A percentile compares a stretch with the other conserved stretches of the same genome.
These are phyloP conservation scores for Trichophyton equinum DNA, from an alignment of 2,329 filamentous ascomycete species.

Conservation along the genomic window DNA sequence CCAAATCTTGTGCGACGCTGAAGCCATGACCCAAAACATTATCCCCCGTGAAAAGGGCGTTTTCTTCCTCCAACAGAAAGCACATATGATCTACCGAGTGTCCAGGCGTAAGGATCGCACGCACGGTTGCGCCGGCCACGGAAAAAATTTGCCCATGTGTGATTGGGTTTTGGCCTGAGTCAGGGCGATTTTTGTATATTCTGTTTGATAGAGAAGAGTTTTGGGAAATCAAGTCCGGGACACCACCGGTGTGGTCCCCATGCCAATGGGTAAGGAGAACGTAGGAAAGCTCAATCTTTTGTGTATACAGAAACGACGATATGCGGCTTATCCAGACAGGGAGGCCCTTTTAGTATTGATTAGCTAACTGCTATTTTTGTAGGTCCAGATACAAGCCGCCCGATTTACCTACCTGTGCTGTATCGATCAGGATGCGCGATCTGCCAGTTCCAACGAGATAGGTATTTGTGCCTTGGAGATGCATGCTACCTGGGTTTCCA, in stretches of 20 bases:
- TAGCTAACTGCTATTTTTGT: not conserved
- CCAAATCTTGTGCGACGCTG: conserved; percentile 30
- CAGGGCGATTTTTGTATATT: conserved; percentile 47
- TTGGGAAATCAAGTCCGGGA: not conserved
- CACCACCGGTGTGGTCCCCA: not conserved
- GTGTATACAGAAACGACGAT: not conserved
- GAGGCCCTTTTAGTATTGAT: not conserved
- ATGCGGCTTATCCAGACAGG: not conserved
- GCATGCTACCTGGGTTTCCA: not conserved
- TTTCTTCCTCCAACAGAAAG: conserved; percentile 56
- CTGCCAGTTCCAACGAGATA: not conserved
- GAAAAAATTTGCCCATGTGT: conserved; percentile 41
- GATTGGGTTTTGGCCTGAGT: conserved; percentile 40
- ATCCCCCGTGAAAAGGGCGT: conserved; percentile 69
- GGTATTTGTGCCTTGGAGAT: not conserved
- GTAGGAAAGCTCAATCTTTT: not conserved
- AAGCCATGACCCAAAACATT: conserved; percentile 57
- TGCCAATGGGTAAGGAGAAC: not conserved
- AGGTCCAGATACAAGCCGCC: not conserved
- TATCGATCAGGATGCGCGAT: not conserved
- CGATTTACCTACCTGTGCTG: not conserved
- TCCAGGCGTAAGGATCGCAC: conserved; percentile 41
- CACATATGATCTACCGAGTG: conserved; percentile 66
- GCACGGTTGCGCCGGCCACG: conserved; percentile 29
- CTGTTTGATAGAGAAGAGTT: not conserved